Evolutionary conservation across 1,284 basidiomycete species (phyloP), one percentile per base, ranked within the genome.

Genomic region (Bondarzewia mesenterica): DNA sequence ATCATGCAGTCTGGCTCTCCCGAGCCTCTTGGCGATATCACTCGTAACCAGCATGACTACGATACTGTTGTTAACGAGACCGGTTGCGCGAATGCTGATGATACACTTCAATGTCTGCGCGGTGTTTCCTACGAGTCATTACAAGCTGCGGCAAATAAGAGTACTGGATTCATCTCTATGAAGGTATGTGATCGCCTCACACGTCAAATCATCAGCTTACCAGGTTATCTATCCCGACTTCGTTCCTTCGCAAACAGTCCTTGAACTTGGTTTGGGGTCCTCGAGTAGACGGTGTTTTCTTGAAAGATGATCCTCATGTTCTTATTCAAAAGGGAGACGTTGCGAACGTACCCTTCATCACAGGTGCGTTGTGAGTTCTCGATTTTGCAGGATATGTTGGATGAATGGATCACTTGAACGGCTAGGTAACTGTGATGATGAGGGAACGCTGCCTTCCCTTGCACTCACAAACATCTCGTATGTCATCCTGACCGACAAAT

Each of bases 71-170:
- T 73, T 6, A 20, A 49, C 3, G 42, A 53, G 42, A 58, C 60
- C 0, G 62, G 64, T 0, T 71, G 70, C 57, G 32, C 54, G 0
- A 53, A 54, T 7, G 50, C 66, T 0, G 42, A 44, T 0, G 66
- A 73, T 49, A 66, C 66, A 0, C 55, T 76, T 22, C 48, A 59
- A 26, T 76, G 73, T 45, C 61, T 76, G 37, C 63, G 70, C n/a
- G 49, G 53, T 7, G 65, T 63, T 1, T 62, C 68, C 1, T 63
- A 57, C 36, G 58, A 59, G 4, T 54, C 40, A 27, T 52, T 69
- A 27, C 57, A 60, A 44, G 54, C 45, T 1, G 66, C 66, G 57
- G 67, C 21, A 51, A 66, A 46, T 25, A 46, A 7, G 52, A 58
- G 4, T 60, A 63, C 4, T 47, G 39, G 22, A 26, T 53, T 12